Percentiles rank a stretch among this genome's conserved stretches.
Conservation (phyloP, 1,139 yeast species). For the Protomyces gravidus region DNA sequence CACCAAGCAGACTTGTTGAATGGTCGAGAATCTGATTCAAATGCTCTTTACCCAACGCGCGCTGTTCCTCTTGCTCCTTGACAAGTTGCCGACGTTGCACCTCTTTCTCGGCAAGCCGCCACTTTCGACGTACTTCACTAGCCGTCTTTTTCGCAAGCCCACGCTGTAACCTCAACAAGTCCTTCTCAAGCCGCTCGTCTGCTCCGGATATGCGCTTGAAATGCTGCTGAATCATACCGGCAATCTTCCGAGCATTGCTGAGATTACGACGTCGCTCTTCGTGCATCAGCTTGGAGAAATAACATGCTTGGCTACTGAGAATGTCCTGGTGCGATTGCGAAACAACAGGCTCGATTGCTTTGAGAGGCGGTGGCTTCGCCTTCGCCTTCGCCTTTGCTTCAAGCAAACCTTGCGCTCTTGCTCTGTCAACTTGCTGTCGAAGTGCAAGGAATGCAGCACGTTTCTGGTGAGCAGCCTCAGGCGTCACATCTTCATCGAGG, state of each 20-base stretch:
- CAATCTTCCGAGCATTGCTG: constrained; percentile 65
- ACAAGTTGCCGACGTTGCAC: constrained; percentile 45
- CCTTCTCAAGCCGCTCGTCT: constrained; percentile 71
- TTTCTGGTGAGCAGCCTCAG: constrained; percentile 44
- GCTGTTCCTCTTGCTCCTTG: constrained; percentile 49
- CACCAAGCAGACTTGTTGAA: constrained; percentile 82
- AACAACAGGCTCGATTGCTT: constrained; percentile 9
- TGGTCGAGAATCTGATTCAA: constrained; percentile 84
- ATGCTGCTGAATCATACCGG: constrained; percentile 79
- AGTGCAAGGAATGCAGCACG: constrained; percentile 48
- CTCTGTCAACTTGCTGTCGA: constrained; percentile 50
- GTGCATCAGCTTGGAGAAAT: constrained; percentile 65
- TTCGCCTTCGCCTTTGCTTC: constrained; percentile 43
- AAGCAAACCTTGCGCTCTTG: constrained; percentile 51
- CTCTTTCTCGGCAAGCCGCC: constrained; percentile 77
- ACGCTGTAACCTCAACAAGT: constrained; percentile 50
- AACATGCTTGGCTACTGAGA: constrained; percentile 67
- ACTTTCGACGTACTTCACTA: constrained; percentile 79
- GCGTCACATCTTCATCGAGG: constrained; percentile 57
- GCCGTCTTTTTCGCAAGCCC: constrained; percentile 74
- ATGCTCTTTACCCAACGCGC: constrained; percentile 79
- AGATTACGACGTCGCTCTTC: constrained; percentile 64
- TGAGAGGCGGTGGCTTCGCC: constrained; percentile 51
- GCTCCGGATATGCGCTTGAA: constrained; percentile 84
- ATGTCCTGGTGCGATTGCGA: constrained; percentile 54